phyloP scores from a whole-genome alignment of 345 rosid genomes.

The Viola odorata region DNA sequence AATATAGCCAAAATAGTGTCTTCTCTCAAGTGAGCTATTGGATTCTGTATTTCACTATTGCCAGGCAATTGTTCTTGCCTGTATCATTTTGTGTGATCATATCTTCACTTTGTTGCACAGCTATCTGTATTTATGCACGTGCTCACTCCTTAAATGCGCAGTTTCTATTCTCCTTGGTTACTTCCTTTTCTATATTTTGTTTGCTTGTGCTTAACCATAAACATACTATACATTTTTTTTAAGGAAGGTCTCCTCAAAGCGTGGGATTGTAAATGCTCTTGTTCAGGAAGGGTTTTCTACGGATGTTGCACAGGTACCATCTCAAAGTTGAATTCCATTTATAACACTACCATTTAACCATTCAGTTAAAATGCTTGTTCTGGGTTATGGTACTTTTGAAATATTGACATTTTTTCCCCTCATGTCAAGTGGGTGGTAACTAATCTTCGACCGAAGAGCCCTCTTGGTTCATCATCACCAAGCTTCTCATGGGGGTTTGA shows the following conservation, averaged over 20 bases:
- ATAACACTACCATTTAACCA: not conserved
- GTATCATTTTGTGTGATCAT: not conserved
- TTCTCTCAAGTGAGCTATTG: too few relatives aligned
- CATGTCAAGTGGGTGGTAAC: slow-evolving; percentile 77
- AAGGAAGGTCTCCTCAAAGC: slow-evolving; percentile 54
- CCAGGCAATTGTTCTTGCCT: too few relatives aligned
- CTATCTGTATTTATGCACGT: not conserved
- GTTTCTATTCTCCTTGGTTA: not conserved
- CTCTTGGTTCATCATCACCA: slow-evolving; percentile 33
- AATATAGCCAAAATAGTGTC: too few relatives aligned
- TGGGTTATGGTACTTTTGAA: not conserved
- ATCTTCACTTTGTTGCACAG: not conserved
- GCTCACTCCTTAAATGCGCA: not conserved
- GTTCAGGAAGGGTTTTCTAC: slow-evolving; percentile 50
- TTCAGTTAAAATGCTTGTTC: not conserved
- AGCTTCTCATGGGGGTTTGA: slow-evolving; percentile 83
- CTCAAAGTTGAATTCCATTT: not conserved
- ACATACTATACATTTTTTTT: slow-evolving; percentile 11
- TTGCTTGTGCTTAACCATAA: slow-evolving; percentile 5
- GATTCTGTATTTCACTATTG: too few relatives aligned
- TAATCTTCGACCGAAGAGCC: slow-evolving; percentile 50
- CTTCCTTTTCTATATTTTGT: not conserved
- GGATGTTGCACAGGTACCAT: slow-evolving; percentile 59
- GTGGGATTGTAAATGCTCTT: slow-evolving; percentile 41
- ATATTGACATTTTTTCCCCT: not conserved